Percentiles rank a stretch among this genome's conserved stretches.
Conservation (phyloP, 345 rosid genomes). For the Citrus reticulata region DNA sequence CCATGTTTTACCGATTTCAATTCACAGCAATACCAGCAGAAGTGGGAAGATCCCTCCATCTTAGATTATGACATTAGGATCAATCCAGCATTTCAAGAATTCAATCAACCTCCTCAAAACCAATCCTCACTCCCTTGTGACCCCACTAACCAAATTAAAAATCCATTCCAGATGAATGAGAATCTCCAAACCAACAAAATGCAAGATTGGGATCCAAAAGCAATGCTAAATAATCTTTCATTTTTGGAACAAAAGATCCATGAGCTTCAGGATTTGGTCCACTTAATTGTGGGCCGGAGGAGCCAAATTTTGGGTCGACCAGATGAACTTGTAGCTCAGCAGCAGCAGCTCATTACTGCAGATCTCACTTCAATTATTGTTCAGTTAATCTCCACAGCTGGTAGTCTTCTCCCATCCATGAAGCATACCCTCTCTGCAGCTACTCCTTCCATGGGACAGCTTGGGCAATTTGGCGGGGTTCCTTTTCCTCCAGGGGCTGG, state of each 20-base stretch:
- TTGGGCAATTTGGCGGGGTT: slow-evolving; percentile 47
- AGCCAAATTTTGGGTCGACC: slow-evolving; percentile 47
- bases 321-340: slow-evolving; percentile 61
- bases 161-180: slow-evolving; percentile 33
- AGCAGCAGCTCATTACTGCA: slow-evolving; percentile 75
- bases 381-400: slow-evolving; percentile 92
- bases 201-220: slow-evolving; percentile 86
- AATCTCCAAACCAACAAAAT: slow-evolving; percentile 33
- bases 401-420: slow-evolving; percentile 89
- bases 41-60: slow-evolving; percentile 59
- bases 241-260: slow-evolving; percentile 88
- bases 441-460: slow-evolving; percentile 41
- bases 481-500: slow-evolving; percentile 39
- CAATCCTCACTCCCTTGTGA: slow-evolving; percentile 26
- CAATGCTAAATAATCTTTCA: slow-evolving; percentile 72
- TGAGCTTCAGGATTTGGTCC: slow-evolving; percentile 85
- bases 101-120: slow-evolving; percentile 28
- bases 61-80: slow-evolving; percentile 44
- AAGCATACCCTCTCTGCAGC: slow-evolving; percentile 50
- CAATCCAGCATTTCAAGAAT: slow-evolving; percentile 42
- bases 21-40: slow-evolving; percentile 39
- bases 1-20: slow-evolving; percentile 32
- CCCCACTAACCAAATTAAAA: slow-evolving; percentile 30
- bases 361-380: slow-evolving; percentile 91
- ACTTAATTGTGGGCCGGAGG: slow-evolving; percentile 51